phyloP scores from a whole-genome alignment of 371 early-diverging fungal genomes.

The Apophysomyces elegans region DNA sequence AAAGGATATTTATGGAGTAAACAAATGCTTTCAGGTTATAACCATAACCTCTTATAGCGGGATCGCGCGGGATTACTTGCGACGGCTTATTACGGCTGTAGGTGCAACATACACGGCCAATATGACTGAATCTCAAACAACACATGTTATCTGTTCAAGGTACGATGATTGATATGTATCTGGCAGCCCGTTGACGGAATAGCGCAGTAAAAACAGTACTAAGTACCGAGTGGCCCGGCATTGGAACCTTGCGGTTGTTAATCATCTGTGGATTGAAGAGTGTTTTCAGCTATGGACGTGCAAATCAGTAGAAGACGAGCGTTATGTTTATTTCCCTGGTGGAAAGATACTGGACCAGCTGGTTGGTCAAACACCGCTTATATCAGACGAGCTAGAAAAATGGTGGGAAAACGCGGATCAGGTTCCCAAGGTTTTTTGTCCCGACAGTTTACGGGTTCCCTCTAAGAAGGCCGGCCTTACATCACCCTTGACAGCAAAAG shows the following conservation, averaged over 20 bases:
- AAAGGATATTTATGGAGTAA: background rate
- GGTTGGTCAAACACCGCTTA: conserved; percentile 34
- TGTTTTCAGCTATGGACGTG: conserved; percentile 63
- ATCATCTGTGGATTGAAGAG: conserved; percentile 91
- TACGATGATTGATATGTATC: conserved; percentile 28
- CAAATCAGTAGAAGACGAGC: conserved; percentile 55
- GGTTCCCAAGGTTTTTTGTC: background rate
- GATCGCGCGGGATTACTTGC: conserved; percentile 70
- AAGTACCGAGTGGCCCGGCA: conserved; percentile 67
- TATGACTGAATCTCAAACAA: conserved; percentile 43
- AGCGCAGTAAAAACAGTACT: conserved; percentile 8
- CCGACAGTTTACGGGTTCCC: background rate
- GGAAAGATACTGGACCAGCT: conserved; percentile 24
- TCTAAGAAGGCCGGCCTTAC: background rate
- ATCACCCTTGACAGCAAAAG: background rate
- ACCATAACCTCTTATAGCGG: conserved; percentile 74
- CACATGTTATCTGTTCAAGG: conserved; percentile 73
- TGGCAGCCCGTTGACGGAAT: background rate
- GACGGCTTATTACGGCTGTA: conserved; percentile 59
- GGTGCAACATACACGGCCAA: conserved; percentile 69
- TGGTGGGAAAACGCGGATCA: conserved; percentile 31
- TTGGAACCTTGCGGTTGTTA: conserved; percentile 74
- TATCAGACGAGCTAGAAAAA: conserved; percentile 17
- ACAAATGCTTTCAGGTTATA: conserved; percentile 41
- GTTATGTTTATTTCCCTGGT: conserved; percentile 59